Evolutionary conservation across 345 rosid genomes (phyloP).

Genomic region (Heritiera fomes): DNA sequence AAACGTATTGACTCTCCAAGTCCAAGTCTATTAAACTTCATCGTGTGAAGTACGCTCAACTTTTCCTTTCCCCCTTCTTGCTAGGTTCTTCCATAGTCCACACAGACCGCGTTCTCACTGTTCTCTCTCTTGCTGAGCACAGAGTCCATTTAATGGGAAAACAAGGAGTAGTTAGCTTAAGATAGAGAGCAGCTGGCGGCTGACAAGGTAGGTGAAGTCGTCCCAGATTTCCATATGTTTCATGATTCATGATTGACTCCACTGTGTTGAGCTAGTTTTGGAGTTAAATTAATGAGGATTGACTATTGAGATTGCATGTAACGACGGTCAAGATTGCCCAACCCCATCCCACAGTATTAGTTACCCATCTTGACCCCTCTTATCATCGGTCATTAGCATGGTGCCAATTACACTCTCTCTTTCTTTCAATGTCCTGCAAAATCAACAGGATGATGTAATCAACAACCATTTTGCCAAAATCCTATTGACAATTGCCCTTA

Average conservation of each 20-base stretch:
- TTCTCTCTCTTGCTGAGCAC: neutral
- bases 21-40: neutral
- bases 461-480: neutral
- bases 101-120: neutral
- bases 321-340: neutral
- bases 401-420: neutral
- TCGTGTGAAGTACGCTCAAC: neutral
- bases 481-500: neutral
- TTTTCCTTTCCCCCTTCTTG: neutral
- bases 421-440: neutral
- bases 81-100: neutral
- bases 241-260: neutral
- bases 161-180: too few species aligned
- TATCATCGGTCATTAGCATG: neutral
- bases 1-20: neutral
- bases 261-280: neutral
- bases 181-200: neutral
- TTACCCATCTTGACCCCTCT: neutral
- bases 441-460: neutral
- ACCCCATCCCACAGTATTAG: neutral
- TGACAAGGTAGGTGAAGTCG: neutral
- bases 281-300: too few species aligned
- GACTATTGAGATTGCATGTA: neutral
- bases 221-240: neutral
- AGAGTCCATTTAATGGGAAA: too few species aligned